These are phyloP conservation scores for Orbilia ellipsospora DNA, from an alignment of 2,329 filamentous ascomycete species.

Conservation along the genomic window DNA sequence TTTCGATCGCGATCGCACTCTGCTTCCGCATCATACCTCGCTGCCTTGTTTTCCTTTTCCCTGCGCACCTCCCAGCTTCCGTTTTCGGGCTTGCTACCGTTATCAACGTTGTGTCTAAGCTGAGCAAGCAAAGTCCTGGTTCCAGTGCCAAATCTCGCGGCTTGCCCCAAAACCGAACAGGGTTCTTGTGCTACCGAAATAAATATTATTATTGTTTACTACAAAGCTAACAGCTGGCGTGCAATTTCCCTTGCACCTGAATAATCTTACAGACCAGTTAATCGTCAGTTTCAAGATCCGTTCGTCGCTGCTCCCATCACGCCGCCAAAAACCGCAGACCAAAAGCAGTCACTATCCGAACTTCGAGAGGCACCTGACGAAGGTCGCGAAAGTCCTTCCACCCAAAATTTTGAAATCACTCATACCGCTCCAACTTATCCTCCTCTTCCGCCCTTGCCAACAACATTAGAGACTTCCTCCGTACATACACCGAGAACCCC, in stretches of 20 bases:
- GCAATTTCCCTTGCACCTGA: slow-evolving; percentile 41
- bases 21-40: slow-evolving; percentile 14
- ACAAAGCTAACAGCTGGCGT: slow-evolving; percentile 45
- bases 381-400: slow-evolving; percentile 26
- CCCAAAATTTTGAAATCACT: slow-evolving; percentile 45
- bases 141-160: slow-evolving; percentile 29
- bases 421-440: slow-evolving; percentile 6
- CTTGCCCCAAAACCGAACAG: slow-evolving; percentile 48
- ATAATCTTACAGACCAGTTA: slow-evolving; percentile 45
- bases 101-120: slow-evolving; percentile 19
- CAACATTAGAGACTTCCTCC: slow-evolving; percentile 35
- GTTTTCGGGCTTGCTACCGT: slow-evolving; percentile 29
- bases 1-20: neutral
- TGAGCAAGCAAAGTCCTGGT: slow-evolving; percentile 28
- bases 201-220: slow-evolving; percentile 29
- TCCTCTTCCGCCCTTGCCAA: slow-evolving; percentile 44
- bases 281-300: slow-evolving; percentile 52
- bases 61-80: slow-evolving; percentile 31
- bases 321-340: slow-evolving; percentile 52
- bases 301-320: slow-evolving; percentile 50
- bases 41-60: slow-evolving; percentile 4
- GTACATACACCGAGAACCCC: slow-evolving; percentile 50
- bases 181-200: slow-evolving; percentile 53
- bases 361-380: slow-evolving; percentile 51
- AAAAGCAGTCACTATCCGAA: slow-evolving; percentile 51